phyloP scores from a whole-genome alignment of 257 asterid genomes.

The Eucommia ulmoides region DNA sequence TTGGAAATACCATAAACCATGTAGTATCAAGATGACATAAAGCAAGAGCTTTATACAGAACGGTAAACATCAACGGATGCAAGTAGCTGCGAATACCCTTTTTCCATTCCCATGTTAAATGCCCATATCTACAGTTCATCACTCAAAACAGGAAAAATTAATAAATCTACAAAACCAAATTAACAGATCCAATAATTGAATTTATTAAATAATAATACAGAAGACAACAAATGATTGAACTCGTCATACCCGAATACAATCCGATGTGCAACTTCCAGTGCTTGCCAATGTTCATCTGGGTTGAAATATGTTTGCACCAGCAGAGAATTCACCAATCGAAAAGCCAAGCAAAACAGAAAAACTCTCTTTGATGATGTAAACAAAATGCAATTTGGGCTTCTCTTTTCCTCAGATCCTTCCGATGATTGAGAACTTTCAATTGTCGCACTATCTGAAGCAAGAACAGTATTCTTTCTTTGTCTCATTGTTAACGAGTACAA shows the following conservation, averaged over 20 bases:
- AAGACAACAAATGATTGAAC: neutral
- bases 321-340: slow-evolving; percentile 42
- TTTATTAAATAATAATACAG: slow-evolving; percentile 4
- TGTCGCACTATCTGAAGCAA: neutral
- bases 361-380: slow-evolving; percentile 18
- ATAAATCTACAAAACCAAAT: too few relatives aligned
- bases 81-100: slow-evolving; percentile 81
- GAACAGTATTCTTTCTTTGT: slow-evolving; percentile 27
- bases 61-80: slow-evolving; percentile 80
- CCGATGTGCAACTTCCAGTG: slow-evolving; percentile 66
- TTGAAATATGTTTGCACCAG: slow-evolving; percentile 86
- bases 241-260: slow-evolving; percentile 55
- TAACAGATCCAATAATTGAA: too few relatives aligned
- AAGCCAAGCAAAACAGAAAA: slow-evolving; percentile 31
- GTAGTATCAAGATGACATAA: slow-evolving; percentile 60
- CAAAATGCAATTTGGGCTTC: neutral
- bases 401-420: neutral
- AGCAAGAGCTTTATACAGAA: slow-evolving; percentile 64
- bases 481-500: slow-evolving; percentile 5
- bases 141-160: too few relatives aligned
- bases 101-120: slow-evolving; percentile 78
- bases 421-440: neutral
- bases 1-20: slow-evolving; percentile 70
- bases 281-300: slow-evolving; percentile 99
- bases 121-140: slow-evolving; percentile 91